Base-by-base conservation (phyloP, 768 basidiomycete genomes). In the Cystobasidium tubakii region DNA sequence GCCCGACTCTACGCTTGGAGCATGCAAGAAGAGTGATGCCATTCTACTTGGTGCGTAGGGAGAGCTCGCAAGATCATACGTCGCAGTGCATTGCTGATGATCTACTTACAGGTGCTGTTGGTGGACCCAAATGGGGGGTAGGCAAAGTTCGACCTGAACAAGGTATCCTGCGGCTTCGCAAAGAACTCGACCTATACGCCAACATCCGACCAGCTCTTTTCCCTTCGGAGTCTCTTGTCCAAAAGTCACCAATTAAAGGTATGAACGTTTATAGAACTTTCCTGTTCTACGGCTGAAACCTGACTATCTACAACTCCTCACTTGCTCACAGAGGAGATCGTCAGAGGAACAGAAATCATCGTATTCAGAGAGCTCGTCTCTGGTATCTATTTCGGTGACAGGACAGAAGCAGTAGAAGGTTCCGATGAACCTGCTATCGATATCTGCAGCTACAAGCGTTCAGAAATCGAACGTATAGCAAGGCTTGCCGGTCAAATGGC, bases 121-220 rank as follows among this genome's bases (percentile, higher is more conserved):
- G 96, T 73, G 96, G 96, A n/a, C 96, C 96, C 17, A 97, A 97
- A 82, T 99, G 96, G 96, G 94, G 92, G 62, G 86, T 88, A 72
- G 85, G 87, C 74, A 88, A 89, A 81, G 87, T 97, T 67, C 88
- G 96, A 71, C 96, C 96, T 21, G 96, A 99, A 81, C 87, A 87
- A 75, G 96, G 96, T 69, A 86, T 99, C 13, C 87, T 99, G 33
- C 81, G 84, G 7, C 86, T 99, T 66, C 88, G 96, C 77, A 98
- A 99, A 82, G 87, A 86, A 33, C 88, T 98, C 67, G 95, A 93
- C 25, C 86, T 98, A 62, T 98, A 94, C 83, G 95, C 92, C 80
- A 99, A 99, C 83, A 96, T 99, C 81, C 90, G 96, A 34, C 96
- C 96, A 15, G 91, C 92, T 13, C 91, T 90, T 80, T 92, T 99